Evolutionary conservation across 805 yeast species (phyloP), one percentile per base, ranked within the genome.

Genomic region (Saturnispora mendoncae): DNA sequence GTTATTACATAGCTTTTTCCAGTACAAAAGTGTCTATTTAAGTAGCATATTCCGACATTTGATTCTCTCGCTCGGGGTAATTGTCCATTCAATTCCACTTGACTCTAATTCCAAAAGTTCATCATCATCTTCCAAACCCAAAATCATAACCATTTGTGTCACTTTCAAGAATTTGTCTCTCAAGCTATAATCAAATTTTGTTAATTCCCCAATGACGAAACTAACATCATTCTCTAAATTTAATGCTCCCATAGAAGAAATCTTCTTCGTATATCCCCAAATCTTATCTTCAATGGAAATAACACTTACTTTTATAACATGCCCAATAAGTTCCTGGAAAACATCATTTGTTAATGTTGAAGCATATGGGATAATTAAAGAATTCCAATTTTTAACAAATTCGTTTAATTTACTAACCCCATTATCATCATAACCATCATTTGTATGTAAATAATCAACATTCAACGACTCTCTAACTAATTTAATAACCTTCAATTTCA

Each of bases 181-280:
- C 50, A 87, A 63, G 27, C 72, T 72, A 59, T 87, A 90, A 53
- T 80, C 69, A 43, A 77, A 75, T 38, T 77, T 80, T 37, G 94
- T 80, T 5, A 84, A 72, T 44, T 80, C 81, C 34, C 79, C 72
- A 38, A 92, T 83, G 26, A 90, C 69, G 21, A 74, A 68, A 36
- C 87, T 76, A 18, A 87, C 63, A 55, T 88, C 95, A 45, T 84
- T 76, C 49, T 92, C 97, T 38, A 92, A 64, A 48, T 79, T 82
- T 15, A 86, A 70, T 0, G 94, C 78, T 1, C 97, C 97, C 31
- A 84, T 61, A 51, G 84, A 94, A 54, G 84, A 87, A 45, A 86
- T 75, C 49, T 74, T 76, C 39, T 75, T 73, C 36, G 80, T 74
- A 35, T 84, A 66, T 3, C 68, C 50, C 77, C 90, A 74, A 23